Percentiles rank a stretch among this genome's conserved stretches.
Evolutionary conservation across 2,329 filamentous ascomycete genomes (phyloP).

Genomic region (Mycosphaerella sp.): DNA sequence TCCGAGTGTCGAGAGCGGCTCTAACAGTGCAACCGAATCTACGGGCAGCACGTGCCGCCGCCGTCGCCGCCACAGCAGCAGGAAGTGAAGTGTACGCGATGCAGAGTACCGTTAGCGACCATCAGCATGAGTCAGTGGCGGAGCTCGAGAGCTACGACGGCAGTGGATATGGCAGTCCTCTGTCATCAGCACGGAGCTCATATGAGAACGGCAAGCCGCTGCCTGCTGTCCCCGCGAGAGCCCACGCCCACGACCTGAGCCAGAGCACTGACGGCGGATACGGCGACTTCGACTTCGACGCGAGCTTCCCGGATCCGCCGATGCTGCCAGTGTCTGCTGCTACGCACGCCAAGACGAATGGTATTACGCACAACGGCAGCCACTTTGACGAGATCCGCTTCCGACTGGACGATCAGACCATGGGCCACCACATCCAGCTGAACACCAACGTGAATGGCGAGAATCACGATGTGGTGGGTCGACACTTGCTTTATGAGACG

Average conservation of each 20-base stretch:
- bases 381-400: conserved; percentile 24
- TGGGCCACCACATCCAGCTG: conserved; percentile 27
- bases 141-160: conserved; percentile 29
- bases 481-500: conserved; percentile 90
- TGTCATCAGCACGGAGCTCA: conserved; percentile 13
- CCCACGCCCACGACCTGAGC: conserved; percentile 10
- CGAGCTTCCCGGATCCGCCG: conserved; percentile 15
- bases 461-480: conserved; percentile 57
- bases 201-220: conserved; percentile 12
- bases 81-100: conserved; percentile 12
- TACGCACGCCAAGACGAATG: conserved; percentile 12
- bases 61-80: not conserved
- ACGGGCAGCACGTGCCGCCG: not conserved
- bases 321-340: conserved; percentile 2
- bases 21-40: conserved; percentile 16
- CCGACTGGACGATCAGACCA: conserved; percentile 18
- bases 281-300: conserved; percentile 25
- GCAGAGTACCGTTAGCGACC: conserved; percentile 21
- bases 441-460: conserved; percentile 29
- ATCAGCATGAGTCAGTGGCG: conserved; percentile 13
- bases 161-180: conserved; percentile 24
- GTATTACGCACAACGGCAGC: conserved; percentile 8
- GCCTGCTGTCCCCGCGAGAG: conserved; percentile 11
- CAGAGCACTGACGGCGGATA: conserved; percentile 17
- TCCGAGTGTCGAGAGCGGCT: conserved; percentile 22